A percentile compares a stretch with the other conserved stretches of the same genome.
phyloP scores from a whole-genome alignment of 2,329 filamentous ascomycete genomes.

The Colletotrichum sp. region DNA sequence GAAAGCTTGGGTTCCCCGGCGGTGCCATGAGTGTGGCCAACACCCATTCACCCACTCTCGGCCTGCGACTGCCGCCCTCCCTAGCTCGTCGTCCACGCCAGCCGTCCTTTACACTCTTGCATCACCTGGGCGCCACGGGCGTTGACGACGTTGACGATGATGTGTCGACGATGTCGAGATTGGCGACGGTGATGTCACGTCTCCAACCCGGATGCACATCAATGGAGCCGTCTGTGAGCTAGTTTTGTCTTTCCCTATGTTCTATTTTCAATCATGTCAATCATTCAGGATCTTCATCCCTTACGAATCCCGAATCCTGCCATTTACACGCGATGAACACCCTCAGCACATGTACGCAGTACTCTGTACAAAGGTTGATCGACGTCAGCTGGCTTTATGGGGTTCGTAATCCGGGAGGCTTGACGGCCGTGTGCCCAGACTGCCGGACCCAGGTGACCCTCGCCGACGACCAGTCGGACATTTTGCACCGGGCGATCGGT shows the following conservation, averaged over 20 bases:
- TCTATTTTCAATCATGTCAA: not conserved
- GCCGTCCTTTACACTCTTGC: not conserved
- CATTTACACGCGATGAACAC: not conserved
- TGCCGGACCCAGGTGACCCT: not conserved
- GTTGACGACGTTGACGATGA: not conserved
- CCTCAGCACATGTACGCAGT: not conserved
- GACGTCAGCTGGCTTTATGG: not conserved
- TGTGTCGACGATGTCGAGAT: not conserved
- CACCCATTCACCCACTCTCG: not conserved
- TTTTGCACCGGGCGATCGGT: not conserved
- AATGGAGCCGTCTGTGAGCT: not conserved
- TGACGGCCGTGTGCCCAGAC: not conserved
- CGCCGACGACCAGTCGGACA: not conserved
- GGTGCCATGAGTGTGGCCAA: not conserved
- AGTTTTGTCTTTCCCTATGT: not conserved
- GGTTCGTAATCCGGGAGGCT: not conserved
- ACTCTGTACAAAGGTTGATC: not conserved
- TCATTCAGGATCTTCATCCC: not conserved
- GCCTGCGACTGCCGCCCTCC: not conserved
- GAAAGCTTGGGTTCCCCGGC: not conserved
- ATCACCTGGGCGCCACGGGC: not conserved
- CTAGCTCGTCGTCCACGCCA: not conserved
- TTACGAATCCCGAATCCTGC: not conserved
- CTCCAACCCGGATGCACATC: not conserved
- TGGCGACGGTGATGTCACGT: not conserved